phyloP scores from a whole-genome alignment of 2,329 filamentous ascomycete genomes.

The Calonectria leucothoes region DNA sequence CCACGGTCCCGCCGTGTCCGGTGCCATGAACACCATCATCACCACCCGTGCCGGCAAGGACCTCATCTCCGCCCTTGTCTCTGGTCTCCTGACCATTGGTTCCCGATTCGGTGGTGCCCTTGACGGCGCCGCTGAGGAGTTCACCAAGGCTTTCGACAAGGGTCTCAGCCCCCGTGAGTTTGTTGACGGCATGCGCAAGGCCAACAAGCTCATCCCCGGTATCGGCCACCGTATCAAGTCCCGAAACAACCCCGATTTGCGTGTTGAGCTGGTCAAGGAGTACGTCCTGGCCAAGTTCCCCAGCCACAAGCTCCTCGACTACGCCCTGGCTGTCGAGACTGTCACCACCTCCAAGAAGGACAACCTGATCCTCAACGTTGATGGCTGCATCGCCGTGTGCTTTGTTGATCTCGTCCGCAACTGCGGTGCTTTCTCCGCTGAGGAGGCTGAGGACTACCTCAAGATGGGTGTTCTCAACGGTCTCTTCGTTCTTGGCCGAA shows the following conservation, averaged over 20 bases:
- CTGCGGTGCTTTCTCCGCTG: conserved; percentile 94
- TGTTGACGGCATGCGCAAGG: conserved; percentile 98
- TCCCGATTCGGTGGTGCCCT: conserved; percentile 98
- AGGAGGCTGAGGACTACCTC: conserved; percentile 99
- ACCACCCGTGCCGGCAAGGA: conserved; percentile 99
- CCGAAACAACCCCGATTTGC: conserved; percentile 99
- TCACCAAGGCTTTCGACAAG: conserved; percentile 98
- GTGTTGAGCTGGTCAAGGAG: conserved; percentile 99
- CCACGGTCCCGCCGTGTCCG: conserved; percentile 98
- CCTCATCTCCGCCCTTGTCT: conserved; percentile 93
- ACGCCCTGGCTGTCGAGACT: conserved; percentile 95
- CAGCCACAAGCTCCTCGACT: conserved; percentile 97
- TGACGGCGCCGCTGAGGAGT: conserved; percentile 97
- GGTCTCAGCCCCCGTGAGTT: conserved; percentile 98
- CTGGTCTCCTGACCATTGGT: conserved; percentile 97
- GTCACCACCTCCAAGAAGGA: conserved; percentile 99
- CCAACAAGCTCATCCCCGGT: conserved; percentile 99
- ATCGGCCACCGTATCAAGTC: conserved; percentile 99
- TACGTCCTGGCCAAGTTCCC: conserved; percentile 98
- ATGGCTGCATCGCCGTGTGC: conserved; percentile 97
- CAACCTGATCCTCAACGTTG: conserved; percentile 99
- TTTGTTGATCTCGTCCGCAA: conserved; percentile 98
- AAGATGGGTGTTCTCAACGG: conserved; percentile 99
- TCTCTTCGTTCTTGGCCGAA: conserved; percentile 96
- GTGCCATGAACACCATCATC: conserved; percentile 99